Base-by-base conservation (phyloP, 106 monocot species). In the Vanilla planifolia region DNA sequence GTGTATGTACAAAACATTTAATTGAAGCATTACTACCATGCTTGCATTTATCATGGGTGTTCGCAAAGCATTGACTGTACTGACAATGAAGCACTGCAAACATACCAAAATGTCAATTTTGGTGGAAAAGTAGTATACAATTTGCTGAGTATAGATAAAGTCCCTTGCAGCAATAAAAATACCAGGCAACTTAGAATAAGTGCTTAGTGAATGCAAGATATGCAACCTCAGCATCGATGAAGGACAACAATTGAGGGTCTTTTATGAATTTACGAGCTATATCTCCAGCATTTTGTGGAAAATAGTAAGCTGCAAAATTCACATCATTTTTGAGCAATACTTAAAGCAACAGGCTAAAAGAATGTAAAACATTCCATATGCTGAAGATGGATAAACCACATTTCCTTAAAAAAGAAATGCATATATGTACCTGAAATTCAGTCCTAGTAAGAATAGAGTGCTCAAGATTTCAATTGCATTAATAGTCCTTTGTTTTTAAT, bases 41-140 rank as follows among this genome's bases (percentile, higher is more conserved):
- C 82, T 76, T 40, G 96, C 96, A 75, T 96, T 96, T 48, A 96
- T 96, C 91, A 96, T 96, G 64, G 96, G 96, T 30, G 96, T 96
- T 60, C 85, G 86, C 74, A 96, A 45, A 48, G 96, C 96, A 70
- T 91, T 91, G 43, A 96, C 84, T 21, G 96, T 96, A 67, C 91
- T 96, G 25, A 96, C 96, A 67, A 96, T 91, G 68, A 96, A 96
- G 66, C 96, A 96, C 96, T 96, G 66, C 62, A 81, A 29, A 73
- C 20, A 60, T 19, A 59, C n/a, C 43, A 67, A 51, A 79, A 43
- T 33, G 11, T 32, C n/a, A 55, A 44, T 61, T 19, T 20, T 25
- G 17, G 44, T 61, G 14, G 48, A 57, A 22, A 61, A 27, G 21
- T 50, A 37, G 10, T 21, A 51, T 48, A 48, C 59, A 35, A 43